These are phyloP conservation scores for Aspergillus olivimuriae DNA, from an alignment of 495 filamentous ascomycete species.

Conservation along the genomic window DNA sequence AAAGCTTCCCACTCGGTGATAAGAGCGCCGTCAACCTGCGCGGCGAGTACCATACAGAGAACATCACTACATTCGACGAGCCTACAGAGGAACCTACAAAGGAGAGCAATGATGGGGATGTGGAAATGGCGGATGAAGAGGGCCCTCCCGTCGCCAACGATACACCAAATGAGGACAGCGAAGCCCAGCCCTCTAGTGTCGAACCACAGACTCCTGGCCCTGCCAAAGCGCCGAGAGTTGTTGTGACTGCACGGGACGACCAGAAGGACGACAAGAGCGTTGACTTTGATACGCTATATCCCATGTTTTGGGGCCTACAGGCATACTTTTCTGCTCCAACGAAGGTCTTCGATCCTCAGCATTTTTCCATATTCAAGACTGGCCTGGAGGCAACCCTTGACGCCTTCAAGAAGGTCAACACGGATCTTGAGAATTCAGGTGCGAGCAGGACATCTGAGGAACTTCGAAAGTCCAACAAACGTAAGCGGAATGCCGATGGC, in stretches of 20 bases:
- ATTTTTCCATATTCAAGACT: slow-evolving; percentile 70
- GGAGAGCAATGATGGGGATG: slow-evolving; percentile 40
- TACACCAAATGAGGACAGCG: slow-evolving; percentile 11
- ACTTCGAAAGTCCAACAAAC: slow-evolving; percentile 56
- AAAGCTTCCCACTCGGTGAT: slow-evolving; percentile 92
- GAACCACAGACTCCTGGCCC: slow-evolving; percentile 17
- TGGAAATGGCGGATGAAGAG: slow-evolving; percentile 60
- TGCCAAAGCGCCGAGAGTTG: slow-evolving; percentile 40
- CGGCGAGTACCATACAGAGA: slow-evolving; percentile 93
- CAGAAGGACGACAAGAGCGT: slow-evolving; percentile 38
- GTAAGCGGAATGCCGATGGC: slow-evolving; percentile 58
- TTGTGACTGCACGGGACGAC: slow-evolving; percentile 44
- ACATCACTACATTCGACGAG: slow-evolving; percentile 81
- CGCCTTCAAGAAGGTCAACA: slow-evolving; percentile 72
- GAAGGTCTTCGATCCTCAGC: slow-evolving; percentile 61
- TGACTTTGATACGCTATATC: slow-evolving; percentile 71
- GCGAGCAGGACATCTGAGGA: slow-evolving; percentile 53
- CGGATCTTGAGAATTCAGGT: slow-evolving; percentile 49
- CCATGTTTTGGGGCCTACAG: slow-evolving; percentile 91
- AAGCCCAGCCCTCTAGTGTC: slow-evolving; percentile 11
- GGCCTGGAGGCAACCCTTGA: slow-evolving; percentile 71
- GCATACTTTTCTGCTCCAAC: slow-evolving; percentile 86
- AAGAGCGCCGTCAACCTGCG: slow-evolving; percentile 95
- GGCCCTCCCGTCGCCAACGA: slow-evolving; percentile 16
- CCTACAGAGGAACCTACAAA: slow-evolving; percentile 19